Conservation (phyloP, 768 basidiomycete genomes). For the Boletus barrowsii region DNA sequence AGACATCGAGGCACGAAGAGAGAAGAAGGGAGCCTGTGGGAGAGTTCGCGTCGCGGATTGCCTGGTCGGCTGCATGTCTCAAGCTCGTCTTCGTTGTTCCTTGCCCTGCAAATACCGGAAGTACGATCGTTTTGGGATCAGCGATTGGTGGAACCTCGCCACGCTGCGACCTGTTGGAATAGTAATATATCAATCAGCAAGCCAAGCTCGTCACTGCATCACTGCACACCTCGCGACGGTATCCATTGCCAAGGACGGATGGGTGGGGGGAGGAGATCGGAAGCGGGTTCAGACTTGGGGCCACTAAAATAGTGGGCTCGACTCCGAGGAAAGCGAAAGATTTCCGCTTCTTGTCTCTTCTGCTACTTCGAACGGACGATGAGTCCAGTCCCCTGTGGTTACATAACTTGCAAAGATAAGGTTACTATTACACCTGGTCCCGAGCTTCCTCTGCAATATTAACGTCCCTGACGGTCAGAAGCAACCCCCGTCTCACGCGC, state of each 20-base stretch:
- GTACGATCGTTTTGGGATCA: conserved; percentile 7
- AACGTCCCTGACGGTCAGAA: conserved; percentile 12
- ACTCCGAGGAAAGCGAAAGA: conserved; percentile 16
- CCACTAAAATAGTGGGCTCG: conserved; percentile 15
- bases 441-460: conserved; percentile 14
- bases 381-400: conserved; percentile 12
- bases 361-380: conserved; percentile 14
- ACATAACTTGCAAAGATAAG: conserved; percentile 26
- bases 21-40: conserved; percentile 44
- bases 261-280: neutral
- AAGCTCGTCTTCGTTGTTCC: conserved; percentile 39
- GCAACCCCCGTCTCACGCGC: neutral
- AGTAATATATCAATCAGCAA: neutral
- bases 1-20: conserved; percentile 48
- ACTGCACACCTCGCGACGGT: conserved; percentile 2
- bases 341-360: conserved; percentile 22
- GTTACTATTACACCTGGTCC: conserved; percentile 21
- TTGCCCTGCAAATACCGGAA: conserved; percentile 60
- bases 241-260: neutral
- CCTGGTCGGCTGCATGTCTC: conserved; percentile 34
- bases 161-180: neutral
- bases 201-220: neutral
- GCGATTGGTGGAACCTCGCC: conserved; percentile 7
- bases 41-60: conserved; percentile 40
- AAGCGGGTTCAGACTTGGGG: conserved; percentile 1